Evolutionary conservation across 2,329 filamentous ascomycete genomes (phyloP).

Genomic region (Chaetomium strumarium): DNA sequence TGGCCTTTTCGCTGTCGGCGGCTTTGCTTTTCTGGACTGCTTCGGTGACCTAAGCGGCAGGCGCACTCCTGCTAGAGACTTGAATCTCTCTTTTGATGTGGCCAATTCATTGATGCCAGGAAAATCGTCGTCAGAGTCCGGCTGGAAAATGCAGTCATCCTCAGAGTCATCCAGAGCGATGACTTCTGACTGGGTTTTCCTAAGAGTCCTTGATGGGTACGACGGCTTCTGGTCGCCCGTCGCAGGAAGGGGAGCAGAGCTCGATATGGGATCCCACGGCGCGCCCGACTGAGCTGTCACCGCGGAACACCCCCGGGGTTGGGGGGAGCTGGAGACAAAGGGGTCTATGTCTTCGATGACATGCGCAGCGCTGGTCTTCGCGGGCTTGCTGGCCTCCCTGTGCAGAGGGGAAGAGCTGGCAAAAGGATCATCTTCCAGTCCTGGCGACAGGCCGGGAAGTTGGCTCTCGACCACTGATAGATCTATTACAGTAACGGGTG

Average conservation of each 20-base stretch:
- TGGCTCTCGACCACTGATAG: neutral
- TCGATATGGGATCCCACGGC: conserved; percentile 48
- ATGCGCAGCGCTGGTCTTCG: neutral
- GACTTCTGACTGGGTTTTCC: conserved; percentile 25
- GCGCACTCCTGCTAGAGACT: neutral
- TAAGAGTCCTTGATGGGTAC: conserved; percentile 11
- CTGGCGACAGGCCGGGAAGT: neutral
- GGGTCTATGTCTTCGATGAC: conserved; percentile 12
- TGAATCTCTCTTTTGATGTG: conserved; percentile 25
- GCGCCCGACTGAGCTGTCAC: conserved; percentile 25
- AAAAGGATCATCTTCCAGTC: neutral
- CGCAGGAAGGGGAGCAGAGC: conserved; percentile 41
- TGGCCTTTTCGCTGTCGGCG: conserved; percentile 12
- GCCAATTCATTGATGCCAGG: conserved; percentile 42
- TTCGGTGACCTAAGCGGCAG: neutral
- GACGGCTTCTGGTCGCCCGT: conserved; percentile 11
- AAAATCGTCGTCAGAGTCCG: conserved; percentile 40
- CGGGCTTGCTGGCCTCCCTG: neutral
- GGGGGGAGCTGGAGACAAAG: conserved; percentile 19
- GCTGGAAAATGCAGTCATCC: conserved; percentile 10
- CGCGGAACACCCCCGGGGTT: conserved; percentile 11
- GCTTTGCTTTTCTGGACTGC: conserved; percentile 21
- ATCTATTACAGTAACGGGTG: neutral
- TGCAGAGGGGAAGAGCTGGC: neutral
- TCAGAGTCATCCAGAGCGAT: conserved; percentile 34